phyloP scores from a whole-genome alignment of 805 yeast genomes.

The Ogataea philodendri region DNA sequence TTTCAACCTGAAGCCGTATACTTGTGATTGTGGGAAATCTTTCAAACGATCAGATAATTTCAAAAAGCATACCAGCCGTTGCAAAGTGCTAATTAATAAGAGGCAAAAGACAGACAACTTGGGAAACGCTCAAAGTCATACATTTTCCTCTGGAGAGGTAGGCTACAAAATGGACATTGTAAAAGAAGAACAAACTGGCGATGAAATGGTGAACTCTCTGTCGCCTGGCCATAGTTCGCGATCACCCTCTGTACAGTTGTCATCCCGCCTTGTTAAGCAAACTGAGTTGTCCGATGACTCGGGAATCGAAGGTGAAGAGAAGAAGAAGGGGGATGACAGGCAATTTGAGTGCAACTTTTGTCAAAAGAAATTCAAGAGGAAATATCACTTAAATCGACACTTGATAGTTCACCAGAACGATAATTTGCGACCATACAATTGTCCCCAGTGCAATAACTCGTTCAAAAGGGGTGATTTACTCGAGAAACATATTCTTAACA shows the following conservation, averaged over 20 bases:
- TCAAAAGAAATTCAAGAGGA: conserved; percentile 19
- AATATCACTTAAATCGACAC: conserved; percentile 25
- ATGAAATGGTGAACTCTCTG: too few relatives aligned
- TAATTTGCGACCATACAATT: conserved; percentile 18
- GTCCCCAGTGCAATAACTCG: conserved; percentile 16
- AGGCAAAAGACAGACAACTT: conserved; percentile 2
- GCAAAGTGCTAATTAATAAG: conserved; percentile 14
- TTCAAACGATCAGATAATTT: conserved; percentile 28
- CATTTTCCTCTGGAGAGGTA: too few relatives aligned
- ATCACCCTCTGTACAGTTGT: too few relatives aligned
- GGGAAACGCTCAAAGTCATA: too few relatives aligned
- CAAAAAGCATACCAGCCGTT: conserved; percentile 23
- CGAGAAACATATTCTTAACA: conserved; percentile 18
- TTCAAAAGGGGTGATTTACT: conserved; percentile 23
- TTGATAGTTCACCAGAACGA: conserved; percentile 19
- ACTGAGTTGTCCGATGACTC: not conserved
- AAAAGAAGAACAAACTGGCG: too few relatives aligned
- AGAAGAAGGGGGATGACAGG: conserved; percentile 8
- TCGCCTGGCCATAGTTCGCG: too few relatives aligned
- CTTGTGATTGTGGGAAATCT: conserved; percentile 27
- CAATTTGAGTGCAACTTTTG: conserved; percentile 19
- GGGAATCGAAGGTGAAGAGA: conserved; percentile 3
- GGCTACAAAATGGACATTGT: too few relatives aligned
- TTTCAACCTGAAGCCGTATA: conserved; percentile 24
- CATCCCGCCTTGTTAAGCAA: not conserved